phyloP scores from a whole-genome alignment of 164 flowering plant genomes.

The Vitis cinerea region DNA sequence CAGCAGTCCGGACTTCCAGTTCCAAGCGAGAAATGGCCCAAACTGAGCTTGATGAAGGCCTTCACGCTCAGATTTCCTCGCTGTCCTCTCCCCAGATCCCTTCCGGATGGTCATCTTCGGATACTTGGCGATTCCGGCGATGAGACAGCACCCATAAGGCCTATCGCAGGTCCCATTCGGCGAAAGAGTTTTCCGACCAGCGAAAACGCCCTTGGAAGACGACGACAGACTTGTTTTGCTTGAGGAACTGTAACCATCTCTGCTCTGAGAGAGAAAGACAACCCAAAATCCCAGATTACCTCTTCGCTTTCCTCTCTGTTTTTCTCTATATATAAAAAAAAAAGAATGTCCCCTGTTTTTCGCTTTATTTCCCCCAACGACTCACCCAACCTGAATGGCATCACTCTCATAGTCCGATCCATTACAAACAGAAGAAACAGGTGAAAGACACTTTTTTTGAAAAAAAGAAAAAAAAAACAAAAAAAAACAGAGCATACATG shows the following conservation, averaged over 20 bases:
- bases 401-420: too few species aligned
- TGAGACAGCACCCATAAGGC: slow-evolving; percentile 53
- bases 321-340: too few species aligned
- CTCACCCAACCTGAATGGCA: too few species aligned
- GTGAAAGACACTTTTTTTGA: too few species aligned
- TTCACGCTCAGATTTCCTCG: slow-evolving; percentile 48
- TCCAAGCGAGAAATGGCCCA: too few species aligned
- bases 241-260: slow-evolving; percentile 54
- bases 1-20: too few species aligned
- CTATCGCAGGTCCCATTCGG: slow-evolving; percentile 53
- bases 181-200: slow-evolving; percentile 49
- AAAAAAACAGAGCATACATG: too few species aligned
- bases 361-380: too few species aligned
- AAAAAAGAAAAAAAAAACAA: too few species aligned
- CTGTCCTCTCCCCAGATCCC: slow-evolving; percentile 56
- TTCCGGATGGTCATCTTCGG: slow-evolving; percentile 48
- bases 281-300: background rate
- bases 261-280: background rate
- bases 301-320: too few species aligned
- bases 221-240: slow-evolving; percentile 52
- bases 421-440: too few species aligned
- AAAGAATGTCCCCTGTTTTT: too few species aligned
- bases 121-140: slow-evolving; percentile 50
- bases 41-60: slow-evolving; percentile 36
- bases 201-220: slow-evolving; percentile 49